phyloP scores from a whole-genome alignment of 176 grass and related monocot species.

The Rhynchospora tenuis region DNA sequence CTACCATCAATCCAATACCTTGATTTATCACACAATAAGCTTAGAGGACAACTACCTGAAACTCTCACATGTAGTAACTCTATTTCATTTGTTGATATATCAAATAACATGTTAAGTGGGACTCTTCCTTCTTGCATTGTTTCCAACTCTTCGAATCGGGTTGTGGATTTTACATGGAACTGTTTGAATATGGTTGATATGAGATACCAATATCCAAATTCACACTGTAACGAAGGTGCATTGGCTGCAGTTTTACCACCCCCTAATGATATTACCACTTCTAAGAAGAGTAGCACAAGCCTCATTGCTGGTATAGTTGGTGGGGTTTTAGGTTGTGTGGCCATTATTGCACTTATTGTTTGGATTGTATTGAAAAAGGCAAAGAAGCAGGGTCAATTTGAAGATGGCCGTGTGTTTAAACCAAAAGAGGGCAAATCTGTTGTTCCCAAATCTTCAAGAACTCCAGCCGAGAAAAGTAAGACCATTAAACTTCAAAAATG shows the following conservation, averaged over 20 bases:
- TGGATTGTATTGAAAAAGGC: slow-evolving; percentile 43
- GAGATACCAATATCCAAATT: slow-evolving; percentile 42
- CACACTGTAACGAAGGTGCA: slow-evolving; percentile 61
- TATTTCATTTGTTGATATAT: slow-evolving; percentile 68
- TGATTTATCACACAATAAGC: slow-evolving; percentile 55
- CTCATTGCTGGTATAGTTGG: slow-evolving; percentile 59
- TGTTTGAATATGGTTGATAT: slow-evolving; percentile 49
- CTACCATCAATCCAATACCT: slow-evolving; percentile 55
- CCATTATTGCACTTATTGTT: slow-evolving; percentile 44
- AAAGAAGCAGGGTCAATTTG: slow-evolving; percentile 28
- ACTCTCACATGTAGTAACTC: slow-evolving; percentile 30
- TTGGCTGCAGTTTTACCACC: slow-evolving; percentile 66
- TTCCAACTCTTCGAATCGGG: slow-evolving; percentile 35
- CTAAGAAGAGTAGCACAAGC: slow-evolving; percentile 38
- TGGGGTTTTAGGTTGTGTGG: slow-evolving; percentile 41
- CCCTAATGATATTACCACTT: slow-evolving; percentile 13
- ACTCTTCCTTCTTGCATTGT: slow-evolving; percentile 60
- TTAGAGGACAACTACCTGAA: slow-evolving; percentile 50
- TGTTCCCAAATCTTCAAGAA: slow-evolving; percentile 28
- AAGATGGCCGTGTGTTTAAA: slow-evolving; percentile 33
- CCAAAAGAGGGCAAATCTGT: slow-evolving; percentile 24
- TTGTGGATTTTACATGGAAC: slow-evolving; percentile 58
- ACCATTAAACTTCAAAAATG: background rate
- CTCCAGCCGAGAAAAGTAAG: slow-evolving; percentile 76
- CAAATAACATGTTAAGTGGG: slow-evolving; percentile 67